A percentile compares a stretch with the other conserved stretches of the same genome.
These are phyloP conservation scores for Pseudopithomyces maydicus DNA, from an alignment of 2,329 filamentous ascomycete species.

Conservation along the genomic window DNA sequence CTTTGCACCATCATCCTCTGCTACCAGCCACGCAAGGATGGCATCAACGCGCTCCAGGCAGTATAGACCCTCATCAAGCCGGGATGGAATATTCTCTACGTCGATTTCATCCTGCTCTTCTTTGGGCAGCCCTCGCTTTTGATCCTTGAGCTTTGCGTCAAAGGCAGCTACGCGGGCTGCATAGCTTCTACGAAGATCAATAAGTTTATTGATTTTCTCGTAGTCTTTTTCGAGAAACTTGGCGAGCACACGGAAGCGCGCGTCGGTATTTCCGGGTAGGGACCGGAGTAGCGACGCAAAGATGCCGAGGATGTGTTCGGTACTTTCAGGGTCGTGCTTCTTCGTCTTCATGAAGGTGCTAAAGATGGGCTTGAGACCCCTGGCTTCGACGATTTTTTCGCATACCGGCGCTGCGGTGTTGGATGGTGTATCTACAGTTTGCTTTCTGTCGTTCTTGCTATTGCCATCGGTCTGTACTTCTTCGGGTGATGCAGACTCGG, in stretches of 20 bases:
- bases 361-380: constrained; percentile 83
- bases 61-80: constrained; percentile 84
- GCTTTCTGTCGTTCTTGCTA: constrained; percentile 20
- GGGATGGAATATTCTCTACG: constrained; percentile 73
- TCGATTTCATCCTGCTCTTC: constrained; percentile 67
- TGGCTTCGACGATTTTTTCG: constrained; percentile 77
- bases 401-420: constrained; percentile 66
- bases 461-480: constrained; percentile 22
- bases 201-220: constrained; percentile 76
- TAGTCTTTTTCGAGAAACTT: constrained; percentile 97
- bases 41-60: constrained; percentile 83
- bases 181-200: constrained; percentile 75
- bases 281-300: constrained; percentile 81
- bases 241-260: constrained; percentile 81
- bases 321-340: constrained; percentile 68
- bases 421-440: constrained; percentile 4
- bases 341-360: constrained; percentile 89
- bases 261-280: constrained; percentile 76
- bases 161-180: constrained; percentile 65
- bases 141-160: constrained; percentile 65
- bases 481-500: constrained; percentile 27
- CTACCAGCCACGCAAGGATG: constrained; percentile 86
- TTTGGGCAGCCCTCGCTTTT: constrained; percentile 59
- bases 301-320: constrained; percentile 83
- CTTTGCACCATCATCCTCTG: constrained; percentile 80